Evolutionary conservation across 768 basidiomycete species (phyloP), one percentile per base, ranked within the genome.

Genomic region (Psilocybe azurescens): DNA sequence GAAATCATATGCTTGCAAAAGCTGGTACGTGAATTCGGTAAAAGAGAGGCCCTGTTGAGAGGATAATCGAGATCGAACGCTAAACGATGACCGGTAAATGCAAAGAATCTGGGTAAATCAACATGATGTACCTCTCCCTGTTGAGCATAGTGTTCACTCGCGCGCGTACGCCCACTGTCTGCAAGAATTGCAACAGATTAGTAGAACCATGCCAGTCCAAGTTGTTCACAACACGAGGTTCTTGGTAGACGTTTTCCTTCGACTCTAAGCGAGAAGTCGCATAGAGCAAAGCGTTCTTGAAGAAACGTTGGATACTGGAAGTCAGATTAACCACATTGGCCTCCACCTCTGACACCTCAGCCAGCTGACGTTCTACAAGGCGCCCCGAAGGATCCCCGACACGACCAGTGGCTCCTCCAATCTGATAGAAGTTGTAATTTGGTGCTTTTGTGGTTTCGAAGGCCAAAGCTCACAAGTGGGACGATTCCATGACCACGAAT

Each of bases 1-100:
- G 76, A 97, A 99, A 76, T 99, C 97, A 76, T 95, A 93, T 10
- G 95, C 97, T 77, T 99, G 97, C 29, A 99, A 83, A 24, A 99
- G 86, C 70, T 99, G 97, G 74, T 99, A 99, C 3, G 93, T 89
- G 77, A 99, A 99, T 73, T 99, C 97, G 18, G 96, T 95, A 78
- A 97, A 99, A n/a, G 96, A 97, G 63, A 99, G 89, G 49, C 97
- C 97, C 67, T 89, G 86, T 63, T 90, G 87, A 0, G 93, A 88
- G 5, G 80, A 78, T 57, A 98, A 81, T 29, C 97, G 90, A 30
- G 86, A 85, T 61, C 89, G 89, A 39, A 97, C 95, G 67, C 96
- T 97, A 63, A 5, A 50, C 11, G 30, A 11, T 14, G 50, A 18
- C 11, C 14, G 46, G 49, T 65, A 32, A 60, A 56, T 18, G 32